These are phyloP conservation scores for Sporothrix dimorphospora DNA, from an alignment of 2,329 filamentous ascomycete species.

Conservation along the genomic window DNA sequence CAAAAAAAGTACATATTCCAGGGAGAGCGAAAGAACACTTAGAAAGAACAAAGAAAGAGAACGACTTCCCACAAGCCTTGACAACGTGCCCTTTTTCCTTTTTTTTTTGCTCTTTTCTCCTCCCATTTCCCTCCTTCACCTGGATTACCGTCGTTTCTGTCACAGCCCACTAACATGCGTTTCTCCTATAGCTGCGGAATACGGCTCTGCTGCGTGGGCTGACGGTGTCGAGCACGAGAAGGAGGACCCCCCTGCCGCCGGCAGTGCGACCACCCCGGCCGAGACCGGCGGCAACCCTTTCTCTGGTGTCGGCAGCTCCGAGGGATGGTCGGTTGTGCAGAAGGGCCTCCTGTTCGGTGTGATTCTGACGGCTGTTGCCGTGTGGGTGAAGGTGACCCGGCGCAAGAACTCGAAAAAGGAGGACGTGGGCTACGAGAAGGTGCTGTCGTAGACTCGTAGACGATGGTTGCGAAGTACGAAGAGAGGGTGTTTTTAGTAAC, in stretches of 20 bases:
- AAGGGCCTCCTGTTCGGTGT: constrained; percentile 56
- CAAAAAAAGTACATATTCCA: constrained; percentile 22
- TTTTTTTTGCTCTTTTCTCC: constrained; percentile 21
- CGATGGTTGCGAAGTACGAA: neutral
- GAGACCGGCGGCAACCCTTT: constrained; percentile 21
- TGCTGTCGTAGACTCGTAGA: constrained; percentile 46
- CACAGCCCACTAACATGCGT: constrained; percentile 33
- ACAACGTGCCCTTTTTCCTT: constrained; percentile 17
- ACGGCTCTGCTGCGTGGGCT: constrained; percentile 46
- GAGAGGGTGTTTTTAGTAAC: neutral
- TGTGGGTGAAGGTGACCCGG: constrained; percentile 50
- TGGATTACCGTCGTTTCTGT: constrained; percentile 27
- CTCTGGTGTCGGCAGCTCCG: constrained; percentile 34
- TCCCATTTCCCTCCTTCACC: neutral
- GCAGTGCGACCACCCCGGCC: neutral
- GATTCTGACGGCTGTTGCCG: constrained; percentile 50
- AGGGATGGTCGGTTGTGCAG: constrained; percentile 50
- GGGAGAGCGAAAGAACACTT: neutral
- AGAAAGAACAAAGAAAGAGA: neutral
- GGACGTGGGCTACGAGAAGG: constrained; percentile 49
- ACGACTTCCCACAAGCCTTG: neutral
- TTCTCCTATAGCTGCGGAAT: constrained; percentile 38
- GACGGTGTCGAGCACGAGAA: constrained; percentile 42
- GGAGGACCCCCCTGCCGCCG: constrained; percentile 31
- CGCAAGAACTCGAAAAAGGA: constrained; percentile 39